phyloP scores from a whole-genome alignment of 2,329 filamentous ascomycete species.

The Diaporthe caulivora region DNA sequence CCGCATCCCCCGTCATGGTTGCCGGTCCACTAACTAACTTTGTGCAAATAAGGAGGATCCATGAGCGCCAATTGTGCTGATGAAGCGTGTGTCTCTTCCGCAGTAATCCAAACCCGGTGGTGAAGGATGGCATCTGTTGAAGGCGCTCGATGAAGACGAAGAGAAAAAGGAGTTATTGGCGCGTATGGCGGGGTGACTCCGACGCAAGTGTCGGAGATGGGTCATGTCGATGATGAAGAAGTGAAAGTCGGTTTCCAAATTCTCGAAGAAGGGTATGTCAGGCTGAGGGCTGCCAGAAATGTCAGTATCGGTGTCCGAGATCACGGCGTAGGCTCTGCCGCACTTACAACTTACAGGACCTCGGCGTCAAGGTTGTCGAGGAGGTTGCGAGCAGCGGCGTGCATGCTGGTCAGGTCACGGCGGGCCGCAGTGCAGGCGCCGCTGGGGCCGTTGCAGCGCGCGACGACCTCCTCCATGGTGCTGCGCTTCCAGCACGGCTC shows the following conservation, averaged over 20 bases:
- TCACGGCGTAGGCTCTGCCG: not conserved
- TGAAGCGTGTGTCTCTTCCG: not conserved
- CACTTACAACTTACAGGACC: slow-evolving; percentile 18
- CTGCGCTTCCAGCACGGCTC: slow-evolving; percentile 52
- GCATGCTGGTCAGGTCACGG: slow-evolving; percentile 52
- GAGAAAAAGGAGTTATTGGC: slow-evolving; percentile 10
- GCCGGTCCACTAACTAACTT: slow-evolving; percentile 30
- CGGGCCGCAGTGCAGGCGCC: slow-evolving; percentile 52
- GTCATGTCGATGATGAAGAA: slow-evolving; percentile 32
- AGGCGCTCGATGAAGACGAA: slow-evolving; percentile 31
- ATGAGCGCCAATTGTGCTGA: slow-evolving; percentile 16
- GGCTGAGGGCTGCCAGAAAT: not conserved
- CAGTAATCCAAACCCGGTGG: not conserved
- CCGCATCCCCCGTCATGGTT: slow-evolving; percentile 21
- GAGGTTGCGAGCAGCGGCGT: slow-evolving; percentile 48
- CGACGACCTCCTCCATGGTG: slow-evolving; percentile 41
- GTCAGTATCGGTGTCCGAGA: not conserved
- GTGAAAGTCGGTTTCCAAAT: not conserved
- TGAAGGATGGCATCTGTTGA: not conserved
- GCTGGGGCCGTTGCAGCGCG: slow-evolving; percentile 48
- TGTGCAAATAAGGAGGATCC: slow-evolving; percentile 19
- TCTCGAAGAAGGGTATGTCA: not conserved
- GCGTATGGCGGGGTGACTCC: slow-evolving; percentile 18
- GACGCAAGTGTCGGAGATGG: not conserved
- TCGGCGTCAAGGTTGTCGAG: slow-evolving; percentile 41